Evolutionary conservation across 768 basidiomycete species (phyloP).

Genomic region (Amanita rimosa): DNA sequence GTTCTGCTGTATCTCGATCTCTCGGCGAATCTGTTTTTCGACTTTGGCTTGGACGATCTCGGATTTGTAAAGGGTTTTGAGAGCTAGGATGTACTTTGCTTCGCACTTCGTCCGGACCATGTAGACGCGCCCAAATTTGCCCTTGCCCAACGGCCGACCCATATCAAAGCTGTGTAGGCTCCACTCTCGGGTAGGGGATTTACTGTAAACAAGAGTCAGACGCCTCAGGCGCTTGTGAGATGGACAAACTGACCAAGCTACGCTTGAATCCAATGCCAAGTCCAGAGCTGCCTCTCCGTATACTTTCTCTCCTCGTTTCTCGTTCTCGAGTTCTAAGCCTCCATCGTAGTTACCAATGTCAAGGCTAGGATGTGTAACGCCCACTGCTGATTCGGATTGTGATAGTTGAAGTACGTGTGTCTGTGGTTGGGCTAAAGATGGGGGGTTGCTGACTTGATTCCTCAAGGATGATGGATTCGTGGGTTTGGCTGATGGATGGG

Average conservation of each 20-base stretch:
- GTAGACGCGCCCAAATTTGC: conserved; percentile 98
- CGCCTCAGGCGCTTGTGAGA: neutral
- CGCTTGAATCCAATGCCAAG: conserved; percentile 78
- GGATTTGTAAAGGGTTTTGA: conserved; percentile 95
- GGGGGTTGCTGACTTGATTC: conserved; percentile 18
- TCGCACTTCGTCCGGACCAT: conserved; percentile 89
- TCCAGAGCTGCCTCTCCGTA: conserved; percentile 71
- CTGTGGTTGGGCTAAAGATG: conserved; percentile 9
- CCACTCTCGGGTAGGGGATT: conserved; percentile 75
- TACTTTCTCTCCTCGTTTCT: conserved; percentile 63
- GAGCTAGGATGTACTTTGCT: conserved; percentile 88
- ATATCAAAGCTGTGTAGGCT: conserved; percentile 83
- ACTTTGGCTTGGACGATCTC: conserved; percentile 88
- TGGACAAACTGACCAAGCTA: conserved; percentile 41
- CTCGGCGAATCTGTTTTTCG: conserved; percentile 93
- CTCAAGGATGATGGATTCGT: conserved; percentile 32
- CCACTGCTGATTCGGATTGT: conserved; percentile 12
- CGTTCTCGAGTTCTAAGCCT: conserved; percentile 87
- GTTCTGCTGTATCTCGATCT: conserved; percentile 98
- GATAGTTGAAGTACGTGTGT: conserved; percentile 4
- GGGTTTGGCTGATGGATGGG: conserved; percentile 24
- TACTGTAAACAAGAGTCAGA: conserved; percentile 22
- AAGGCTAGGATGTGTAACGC: conserved; percentile 25
- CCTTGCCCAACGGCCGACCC: conserved; percentile 94
- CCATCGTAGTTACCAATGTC: conserved; percentile 93